A percentile compares a stretch with the other conserved stretches of the same genome.
Conservation (phyloP, 1,139 yeast genomes). For the Pichia sp. region DNA sequence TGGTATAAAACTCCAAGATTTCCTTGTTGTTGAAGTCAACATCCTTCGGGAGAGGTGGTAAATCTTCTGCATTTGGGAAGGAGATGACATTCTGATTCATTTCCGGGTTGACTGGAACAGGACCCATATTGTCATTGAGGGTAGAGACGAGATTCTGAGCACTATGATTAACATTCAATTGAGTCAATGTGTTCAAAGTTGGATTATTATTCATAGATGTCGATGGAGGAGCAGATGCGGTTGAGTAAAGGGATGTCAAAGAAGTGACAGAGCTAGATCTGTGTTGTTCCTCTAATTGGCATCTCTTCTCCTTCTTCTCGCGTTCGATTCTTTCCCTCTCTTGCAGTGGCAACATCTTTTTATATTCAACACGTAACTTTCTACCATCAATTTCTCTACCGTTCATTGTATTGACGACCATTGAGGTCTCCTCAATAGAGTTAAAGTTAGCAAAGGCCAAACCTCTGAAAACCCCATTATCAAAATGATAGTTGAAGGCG, state of each 20-base stretch:
- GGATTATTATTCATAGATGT: background rate
- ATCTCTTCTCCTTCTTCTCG: constrained; percentile 90
- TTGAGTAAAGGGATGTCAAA: constrained; percentile 57
- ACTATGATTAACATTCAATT: background rate
- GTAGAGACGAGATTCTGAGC: background rate
- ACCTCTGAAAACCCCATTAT: constrained; percentile 98
- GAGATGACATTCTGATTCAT: constrained; percentile 60
- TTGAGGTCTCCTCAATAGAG: constrained; percentile 86
- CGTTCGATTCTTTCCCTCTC: constrained; percentile 95
- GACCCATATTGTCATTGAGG: constrained; percentile 2
- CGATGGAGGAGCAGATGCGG: constrained; percentile 38
- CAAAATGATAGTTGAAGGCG: constrained; percentile 97
- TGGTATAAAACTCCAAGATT: constrained; percentile 78
- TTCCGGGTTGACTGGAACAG: too few species aligned
- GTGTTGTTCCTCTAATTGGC: constrained; percentile 95
- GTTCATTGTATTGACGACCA: constrained; percentile 75
- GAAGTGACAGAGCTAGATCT: constrained; percentile 65
- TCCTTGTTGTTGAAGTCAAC: constrained; percentile 89
- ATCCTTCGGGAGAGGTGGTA: constrained; percentile 46
- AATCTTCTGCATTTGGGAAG: constrained; percentile 35
- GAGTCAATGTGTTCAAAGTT: background rate
- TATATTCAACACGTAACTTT: constrained; percentile 90
- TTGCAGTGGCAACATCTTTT: constrained; percentile 89
- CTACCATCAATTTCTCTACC: constrained; percentile 97
- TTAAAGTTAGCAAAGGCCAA: constrained; percentile 97